Evolutionary conservation across 257 asterid species (phyloP).

Genomic region (Verbascum thapsus): DNA sequence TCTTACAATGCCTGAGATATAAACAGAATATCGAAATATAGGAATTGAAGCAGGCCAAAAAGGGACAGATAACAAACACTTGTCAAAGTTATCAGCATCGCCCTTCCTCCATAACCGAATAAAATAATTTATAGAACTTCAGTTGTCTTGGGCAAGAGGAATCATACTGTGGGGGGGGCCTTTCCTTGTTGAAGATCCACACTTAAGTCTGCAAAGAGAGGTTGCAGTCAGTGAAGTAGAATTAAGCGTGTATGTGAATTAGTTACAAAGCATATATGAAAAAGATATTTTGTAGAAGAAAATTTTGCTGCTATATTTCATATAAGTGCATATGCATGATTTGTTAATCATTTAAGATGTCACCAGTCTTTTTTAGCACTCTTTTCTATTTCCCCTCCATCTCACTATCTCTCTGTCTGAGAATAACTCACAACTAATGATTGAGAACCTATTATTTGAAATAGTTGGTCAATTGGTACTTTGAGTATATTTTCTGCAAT

Average conservation of each 20-base stretch:
- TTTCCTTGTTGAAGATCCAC: neutral
- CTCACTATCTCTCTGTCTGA: slow-evolving; percentile 5
- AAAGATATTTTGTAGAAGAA: slow-evolving; percentile 6
- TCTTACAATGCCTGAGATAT: neutral
- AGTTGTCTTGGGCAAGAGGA: neutral
- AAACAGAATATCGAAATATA: neutral
- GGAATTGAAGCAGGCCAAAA: neutral
- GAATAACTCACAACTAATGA: neutral
- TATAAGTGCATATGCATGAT: neutral
- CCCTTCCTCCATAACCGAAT: neutral
- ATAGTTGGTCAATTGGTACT: neutral
- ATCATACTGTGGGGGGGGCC: neutral
- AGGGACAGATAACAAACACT: neutral
- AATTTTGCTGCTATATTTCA: slow-evolving; percentile 3
- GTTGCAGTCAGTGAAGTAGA: slow-evolving; percentile 1
- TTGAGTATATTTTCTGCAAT: slow-evolving; percentile 14
- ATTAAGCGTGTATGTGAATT: neutral
- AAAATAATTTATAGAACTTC: neutral
- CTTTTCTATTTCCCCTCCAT: neutral
- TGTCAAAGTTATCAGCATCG: neutral
- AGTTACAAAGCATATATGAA: neutral
- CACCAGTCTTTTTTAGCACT: neutral
- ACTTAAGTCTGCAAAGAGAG: neutral
- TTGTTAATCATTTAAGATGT: neutral
- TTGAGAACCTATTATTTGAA: slow-evolving; percentile 13